A percentile compares a stretch with the other conserved stretches of the same genome.
These are phyloP conservation scores for Penicillium fuscoglaucum DNA, from an alignment of 2,329 filamentous ascomycete species.

Conservation along the genomic window DNA sequence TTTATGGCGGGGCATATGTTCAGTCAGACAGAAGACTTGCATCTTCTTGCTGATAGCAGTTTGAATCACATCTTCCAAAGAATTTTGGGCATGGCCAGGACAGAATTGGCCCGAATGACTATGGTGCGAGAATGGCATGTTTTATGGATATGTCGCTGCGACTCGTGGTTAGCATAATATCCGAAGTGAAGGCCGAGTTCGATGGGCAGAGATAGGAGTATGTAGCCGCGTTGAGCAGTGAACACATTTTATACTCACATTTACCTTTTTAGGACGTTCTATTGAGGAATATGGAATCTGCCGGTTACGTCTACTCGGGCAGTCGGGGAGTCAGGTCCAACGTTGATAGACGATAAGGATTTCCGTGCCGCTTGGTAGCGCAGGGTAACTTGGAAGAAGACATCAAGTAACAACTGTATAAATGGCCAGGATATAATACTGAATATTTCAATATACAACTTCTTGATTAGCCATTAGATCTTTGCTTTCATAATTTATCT, in stretches of 20 bases:
- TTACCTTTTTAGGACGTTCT: background rate
- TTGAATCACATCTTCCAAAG: slow-evolving; percentile 78
- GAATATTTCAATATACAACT: background rate
- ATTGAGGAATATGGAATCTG: background rate
- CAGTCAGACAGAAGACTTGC: slow-evolving; percentile 81
- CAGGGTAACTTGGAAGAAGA: background rate
- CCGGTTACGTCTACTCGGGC: background rate
- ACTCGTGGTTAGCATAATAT: background rate
- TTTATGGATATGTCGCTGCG: background rate
- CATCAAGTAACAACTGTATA: background rate
- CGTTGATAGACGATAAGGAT: slow-evolving; percentile 14
- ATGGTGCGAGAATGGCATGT: slow-evolving; percentile 96
- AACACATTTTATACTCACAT: background rate
- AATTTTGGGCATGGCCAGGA: slow-evolving; percentile 79
- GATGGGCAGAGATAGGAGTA: background rate
- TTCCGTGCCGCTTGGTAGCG: background rate
- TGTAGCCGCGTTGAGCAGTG: background rate
- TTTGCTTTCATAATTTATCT: background rate
- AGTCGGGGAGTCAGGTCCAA: background rate
- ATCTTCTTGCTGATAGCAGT: slow-evolving; percentile 77
- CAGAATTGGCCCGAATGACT: slow-evolving; percentile 98
- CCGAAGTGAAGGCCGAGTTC: background rate
- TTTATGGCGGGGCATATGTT: slow-evolving; percentile 86
- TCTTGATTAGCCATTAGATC: background rate
- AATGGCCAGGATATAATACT: background rate